Evolutionary conservation across 75 land plant genomes (phyloP), one percentile per base, ranked within the genome.

Genomic region (Adiantum capillusveneris): DNA sequence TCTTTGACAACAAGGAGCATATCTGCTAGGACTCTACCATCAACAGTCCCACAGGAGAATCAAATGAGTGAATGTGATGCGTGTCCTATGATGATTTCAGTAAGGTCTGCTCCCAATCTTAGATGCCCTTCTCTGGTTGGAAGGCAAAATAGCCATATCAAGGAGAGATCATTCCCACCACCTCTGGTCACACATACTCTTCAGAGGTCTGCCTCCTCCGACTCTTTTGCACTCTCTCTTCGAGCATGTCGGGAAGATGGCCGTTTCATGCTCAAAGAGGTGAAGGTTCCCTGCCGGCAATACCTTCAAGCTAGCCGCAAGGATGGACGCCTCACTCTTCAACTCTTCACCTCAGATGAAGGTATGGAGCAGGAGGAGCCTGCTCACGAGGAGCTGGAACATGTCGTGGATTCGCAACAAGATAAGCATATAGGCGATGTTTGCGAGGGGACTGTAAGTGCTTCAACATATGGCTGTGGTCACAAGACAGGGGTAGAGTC

Each of bases 281-380:
- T n/a, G 14, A 46, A 46, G 17, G 49, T 46, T 46, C 49, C 49
- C 17, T 46, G 49, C 49, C 49, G 14, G 21, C 5, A 46, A 5
- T 20, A 46, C 3, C 14, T 46, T 17, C 49, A 20, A 17, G 49
- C 49, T 1, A 20, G 5, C 21, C n/a, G 49, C 5, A 46, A 20
- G 3, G 49, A 20, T 20, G 49, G 49, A 5, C 49, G 49, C 49
- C 49, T 46, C 49, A 46, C 49, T 46, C 49, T 46, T 34, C 3
- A 34, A 9, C 37, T 34, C 37, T 34, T 34, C 37, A 9, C 9
- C 37, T 34, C 37, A 5, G 37, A 34, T 34, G 37, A 34, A 3
- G 37, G 7, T 34, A 5, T 34, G 9, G 37, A 34, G 9, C 37
- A 34, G 37, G 37, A 9, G 37, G 37, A 34, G 3, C 9, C 37